Conservation (phyloP, 2,329 filamentous ascomycete genomes). For the Chaetomium globosum region DNA sequence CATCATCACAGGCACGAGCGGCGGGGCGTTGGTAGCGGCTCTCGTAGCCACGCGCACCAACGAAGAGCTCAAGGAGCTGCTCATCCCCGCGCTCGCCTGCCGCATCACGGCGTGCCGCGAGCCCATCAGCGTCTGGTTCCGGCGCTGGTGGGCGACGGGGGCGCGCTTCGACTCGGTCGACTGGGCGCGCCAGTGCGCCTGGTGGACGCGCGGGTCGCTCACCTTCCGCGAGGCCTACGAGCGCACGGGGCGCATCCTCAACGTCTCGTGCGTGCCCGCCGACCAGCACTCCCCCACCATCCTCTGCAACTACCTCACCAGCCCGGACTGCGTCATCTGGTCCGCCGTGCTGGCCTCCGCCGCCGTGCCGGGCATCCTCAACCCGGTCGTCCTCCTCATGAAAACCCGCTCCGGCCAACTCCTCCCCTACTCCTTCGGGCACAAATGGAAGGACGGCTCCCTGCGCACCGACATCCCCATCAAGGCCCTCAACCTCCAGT, state of each 20-base stretch:
- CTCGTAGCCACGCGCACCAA: constrained; percentile 88
- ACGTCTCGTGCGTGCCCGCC: constrained; percentile 92
- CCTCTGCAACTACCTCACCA: constrained; percentile 91
- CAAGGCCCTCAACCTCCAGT: constrained; percentile 90
- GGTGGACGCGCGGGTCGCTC: constrained; percentile 89
- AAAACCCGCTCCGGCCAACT: constrained; percentile 77
- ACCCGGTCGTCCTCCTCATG: constrained; percentile 91
- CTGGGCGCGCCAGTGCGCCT: constrained; percentile 82
- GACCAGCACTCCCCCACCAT: constrained; percentile 93
- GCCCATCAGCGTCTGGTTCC: constrained; percentile 71
- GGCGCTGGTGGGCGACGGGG: constrained; percentile 87
- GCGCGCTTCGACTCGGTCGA: constrained; percentile 92
- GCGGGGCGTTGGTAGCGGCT: constrained; percentile 85
- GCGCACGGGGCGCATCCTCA: constrained; percentile 88
- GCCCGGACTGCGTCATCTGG: constrained; percentile 97
- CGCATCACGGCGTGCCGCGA: constrained; percentile 87
- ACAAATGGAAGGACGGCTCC: constrained; percentile 99
- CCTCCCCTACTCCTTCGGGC: constrained; percentile 90
- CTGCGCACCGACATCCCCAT: constrained; percentile 93
- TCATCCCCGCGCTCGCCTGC: constrained; percentile 83
- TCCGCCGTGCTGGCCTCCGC: constrained; percentile 93
- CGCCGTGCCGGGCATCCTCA: constrained; percentile 92
- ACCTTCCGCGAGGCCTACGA: constrained; percentile 96
- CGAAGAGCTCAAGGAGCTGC: constrained; percentile 80
- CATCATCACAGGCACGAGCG: constrained; percentile 95